Conservation (phyloP, 306 rosid genomes). For the Hippophae gyantsensis region DNA sequence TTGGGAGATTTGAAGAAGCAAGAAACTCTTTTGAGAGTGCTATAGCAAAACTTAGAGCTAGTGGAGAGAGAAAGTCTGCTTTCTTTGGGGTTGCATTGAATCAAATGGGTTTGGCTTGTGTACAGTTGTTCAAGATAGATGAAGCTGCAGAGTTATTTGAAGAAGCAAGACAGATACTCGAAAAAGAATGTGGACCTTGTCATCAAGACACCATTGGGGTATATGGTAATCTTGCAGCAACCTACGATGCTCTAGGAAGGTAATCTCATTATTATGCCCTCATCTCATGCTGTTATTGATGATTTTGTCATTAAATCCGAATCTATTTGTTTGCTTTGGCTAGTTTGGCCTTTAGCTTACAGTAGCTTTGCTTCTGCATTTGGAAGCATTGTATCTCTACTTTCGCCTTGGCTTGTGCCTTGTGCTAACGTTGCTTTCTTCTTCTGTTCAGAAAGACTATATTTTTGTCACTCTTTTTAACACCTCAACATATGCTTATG, state of each 20-base stretch:
- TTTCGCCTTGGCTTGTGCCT: too few relatives aligned
- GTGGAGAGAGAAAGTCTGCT: constrained; percentile 95
- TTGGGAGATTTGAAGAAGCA: constrained; percentile 77
- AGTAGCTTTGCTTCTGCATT: too few relatives aligned
- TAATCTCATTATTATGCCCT: constrained; percentile 14
- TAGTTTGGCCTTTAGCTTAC: too few relatives aligned
- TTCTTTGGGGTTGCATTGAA: constrained; percentile 96
- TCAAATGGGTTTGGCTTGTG: constrained; percentile 98
- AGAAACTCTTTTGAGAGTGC: constrained; percentile 79
- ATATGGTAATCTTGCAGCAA: constrained; percentile 97
- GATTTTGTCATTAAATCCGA: too few relatives aligned
- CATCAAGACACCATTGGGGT: constrained; percentile 98
- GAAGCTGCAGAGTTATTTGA: constrained; percentile 95
- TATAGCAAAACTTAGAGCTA: constrained; percentile 67
- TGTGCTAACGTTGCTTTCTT: too few relatives aligned
- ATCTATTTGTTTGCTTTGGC: too few relatives aligned
- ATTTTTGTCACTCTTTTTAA: too few relatives aligned
- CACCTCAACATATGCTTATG: too few relatives aligned
- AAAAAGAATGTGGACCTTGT: constrained; percentile 89
- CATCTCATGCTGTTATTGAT: too few relatives aligned
- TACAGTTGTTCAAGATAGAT: constrained; percentile 91
- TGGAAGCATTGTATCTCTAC: too few relatives aligned
- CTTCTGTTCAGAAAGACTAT: too few relatives aligned
- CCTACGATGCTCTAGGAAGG: constrained; percentile 99
- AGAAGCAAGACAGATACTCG: constrained; percentile 90